Conservation (phyloP, 495 filamentous ascomycete genomes). For the Aspergillus ostianus region DNA sequence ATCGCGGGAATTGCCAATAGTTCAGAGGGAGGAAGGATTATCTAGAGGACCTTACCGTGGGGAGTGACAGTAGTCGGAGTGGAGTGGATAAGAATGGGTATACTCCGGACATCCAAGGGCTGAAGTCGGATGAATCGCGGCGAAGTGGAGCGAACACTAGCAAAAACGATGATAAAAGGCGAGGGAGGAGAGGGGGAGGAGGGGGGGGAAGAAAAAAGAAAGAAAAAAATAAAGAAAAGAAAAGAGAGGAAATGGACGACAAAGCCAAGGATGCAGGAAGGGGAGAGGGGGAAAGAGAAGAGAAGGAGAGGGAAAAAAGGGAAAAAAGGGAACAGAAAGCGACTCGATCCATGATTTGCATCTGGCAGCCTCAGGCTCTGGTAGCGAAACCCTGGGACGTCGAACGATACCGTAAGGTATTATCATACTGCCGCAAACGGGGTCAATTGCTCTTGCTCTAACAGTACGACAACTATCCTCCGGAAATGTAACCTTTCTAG, state of each 20-base stretch:
- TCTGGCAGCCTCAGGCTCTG: constrained; percentile 8
- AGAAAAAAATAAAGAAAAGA: neutral
- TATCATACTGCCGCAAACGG: constrained; percentile 3
- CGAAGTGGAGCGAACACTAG: neutral
- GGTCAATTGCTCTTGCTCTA: too few relatives aligned
- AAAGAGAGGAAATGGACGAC: neutral
- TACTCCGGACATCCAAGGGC: neutral
- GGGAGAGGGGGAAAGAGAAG: neutral
- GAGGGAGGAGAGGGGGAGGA: neutral
- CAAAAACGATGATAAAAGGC: neutral
- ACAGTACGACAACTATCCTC: too few relatives aligned
- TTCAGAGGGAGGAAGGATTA: too few relatives aligned
- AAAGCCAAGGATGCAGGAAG: neutral
- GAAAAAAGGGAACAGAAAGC: neutral
- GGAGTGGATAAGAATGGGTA: neutral
- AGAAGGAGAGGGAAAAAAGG: neutral
- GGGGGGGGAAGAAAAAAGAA: constrained; percentile 1
- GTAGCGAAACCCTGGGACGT: constrained; percentile 9
- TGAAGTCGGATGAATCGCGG: neutral
- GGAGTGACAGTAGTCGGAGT: neutral
- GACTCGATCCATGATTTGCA: constrained; percentile 2
- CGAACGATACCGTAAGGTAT: constrained; percentile 4
- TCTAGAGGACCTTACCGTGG: neutral
- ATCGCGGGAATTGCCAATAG: too few relatives aligned
- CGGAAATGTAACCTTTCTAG: too few relatives aligned